A percentile compares a stretch with the other conserved stretches of the same genome.
These are phyloP conservation scores for Theileria sp. DNA, from an alignment of 169 alveolate genomes.

Conservation along the genomic window DNA sequence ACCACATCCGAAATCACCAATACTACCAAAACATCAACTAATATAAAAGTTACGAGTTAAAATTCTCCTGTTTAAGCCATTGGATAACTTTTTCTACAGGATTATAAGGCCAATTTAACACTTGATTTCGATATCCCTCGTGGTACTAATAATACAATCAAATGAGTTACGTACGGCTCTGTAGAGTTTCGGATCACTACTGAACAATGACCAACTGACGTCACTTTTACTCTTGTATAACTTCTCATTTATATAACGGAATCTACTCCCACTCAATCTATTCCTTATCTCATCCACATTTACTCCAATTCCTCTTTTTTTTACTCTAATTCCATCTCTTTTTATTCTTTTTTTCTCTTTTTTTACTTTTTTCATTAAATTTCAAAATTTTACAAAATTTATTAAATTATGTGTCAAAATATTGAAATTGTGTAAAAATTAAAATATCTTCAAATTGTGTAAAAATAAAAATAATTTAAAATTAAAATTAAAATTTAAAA, in stretches of 20 bases:
- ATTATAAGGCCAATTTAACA: slow-evolving; percentile 69
- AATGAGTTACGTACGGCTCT: slow-evolving; percentile 15
- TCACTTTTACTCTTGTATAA: slow-evolving; percentile 38
- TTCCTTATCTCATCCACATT: slow-evolving; percentile 15
- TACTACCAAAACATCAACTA: slow-evolving; percentile 15
- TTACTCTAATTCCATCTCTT: too few species aligned
- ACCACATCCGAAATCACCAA: slow-evolving; percentile 79
- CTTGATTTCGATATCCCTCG: slow-evolving; percentile 69
- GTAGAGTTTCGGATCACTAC: slow-evolving; percentile 26
- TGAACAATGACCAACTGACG: background rate
- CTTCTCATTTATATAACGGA: slow-evolving; percentile 49
- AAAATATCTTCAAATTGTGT: too few species aligned
- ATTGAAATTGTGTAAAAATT: too few species aligned
- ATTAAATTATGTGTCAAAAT: too few species aligned
- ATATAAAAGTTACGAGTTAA: too few species aligned
- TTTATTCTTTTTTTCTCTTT: too few species aligned
- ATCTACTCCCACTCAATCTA: slow-evolving; percentile 58
- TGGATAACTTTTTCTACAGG: slow-evolving; percentile 62
- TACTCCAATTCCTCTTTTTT: too few species aligned
- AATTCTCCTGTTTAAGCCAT: slow-evolving; percentile 49
- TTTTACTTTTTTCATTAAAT: background rate
- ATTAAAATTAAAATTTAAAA: background rate
- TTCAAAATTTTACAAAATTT: background rate
- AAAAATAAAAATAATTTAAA: background rate
- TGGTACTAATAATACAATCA: slow-evolving; percentile 49